Percentiles rank a stretch among this genome's conserved stretches.
phyloP scores from a whole-genome alignment of 345 rosid species.

The Euphorbia pulcherrima region DNA sequence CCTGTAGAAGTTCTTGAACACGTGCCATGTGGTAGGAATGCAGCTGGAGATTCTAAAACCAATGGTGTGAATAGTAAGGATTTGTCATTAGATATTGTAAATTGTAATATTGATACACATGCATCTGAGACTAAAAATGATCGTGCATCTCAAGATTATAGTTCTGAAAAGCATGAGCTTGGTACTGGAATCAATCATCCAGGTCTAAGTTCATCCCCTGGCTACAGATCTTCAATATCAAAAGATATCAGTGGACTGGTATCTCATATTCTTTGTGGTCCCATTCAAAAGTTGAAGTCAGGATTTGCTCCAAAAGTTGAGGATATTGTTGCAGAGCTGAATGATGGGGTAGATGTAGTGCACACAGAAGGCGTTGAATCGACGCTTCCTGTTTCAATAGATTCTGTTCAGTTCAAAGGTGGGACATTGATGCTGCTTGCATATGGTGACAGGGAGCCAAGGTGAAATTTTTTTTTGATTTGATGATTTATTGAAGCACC shows the following conservation, averaged over 20 bases:
- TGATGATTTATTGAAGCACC: neutral
- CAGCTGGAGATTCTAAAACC: slow-evolving; percentile 27
- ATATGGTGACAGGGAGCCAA: slow-evolving; percentile 85
- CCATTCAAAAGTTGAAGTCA: slow-evolving; percentile 45
- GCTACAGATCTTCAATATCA: slow-evolving; percentile 28
- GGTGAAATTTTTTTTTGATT: slow-evolving; percentile 41
- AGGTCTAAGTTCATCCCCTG: slow-evolving; percentile 28
- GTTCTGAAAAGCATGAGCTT: slow-evolving; percentile 35
- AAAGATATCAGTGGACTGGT: slow-evolving; percentile 36
- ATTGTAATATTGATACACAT: slow-evolving; percentile 26
- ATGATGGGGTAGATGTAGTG: slow-evolving; percentile 48
- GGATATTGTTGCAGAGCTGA: slow-evolving; percentile 56
- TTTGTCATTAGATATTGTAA: slow-evolving; percentile 24
- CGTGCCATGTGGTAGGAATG: slow-evolving; percentile 25
- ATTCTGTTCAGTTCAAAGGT: slow-evolving; percentile 82
- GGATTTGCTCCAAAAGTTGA: slow-evolving; percentile 46
- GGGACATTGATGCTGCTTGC: slow-evolving; percentile 81
- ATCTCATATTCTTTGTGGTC: slow-evolving; percentile 28
- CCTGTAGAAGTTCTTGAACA: slow-evolving; percentile 32
- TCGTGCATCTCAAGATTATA: slow-evolving; percentile 25
- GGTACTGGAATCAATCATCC: slow-evolving; percentile 33
- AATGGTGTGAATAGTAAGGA: slow-evolving; percentile 27
- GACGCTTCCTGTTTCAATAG: slow-evolving; percentile 75
- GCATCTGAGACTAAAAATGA: slow-evolving; percentile 33
- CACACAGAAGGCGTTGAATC: slow-evolving; percentile 55